Percentiles rank a stretch among this genome's conserved stretches.
Evolutionary conservation across 441 rosid species (phyloP).

Genomic region (Croton setiger): DNA sequence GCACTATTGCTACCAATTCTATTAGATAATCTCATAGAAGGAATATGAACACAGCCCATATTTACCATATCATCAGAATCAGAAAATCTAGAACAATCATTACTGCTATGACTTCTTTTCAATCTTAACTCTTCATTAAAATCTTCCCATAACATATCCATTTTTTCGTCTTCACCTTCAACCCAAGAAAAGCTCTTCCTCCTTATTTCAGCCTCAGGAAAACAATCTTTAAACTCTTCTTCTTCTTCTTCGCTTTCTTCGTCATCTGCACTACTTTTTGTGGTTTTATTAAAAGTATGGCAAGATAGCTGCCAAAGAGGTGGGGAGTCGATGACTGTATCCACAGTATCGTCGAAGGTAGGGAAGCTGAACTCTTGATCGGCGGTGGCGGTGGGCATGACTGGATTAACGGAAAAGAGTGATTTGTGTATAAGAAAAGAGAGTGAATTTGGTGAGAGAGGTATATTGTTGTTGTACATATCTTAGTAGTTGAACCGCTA

Average conservation of each 20-base stretch:
- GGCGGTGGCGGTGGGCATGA: slow-evolving; percentile 24
- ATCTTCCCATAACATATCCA: slow-evolving; percentile 92
- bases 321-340: slow-evolving; percentile 52
- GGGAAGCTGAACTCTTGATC: slow-evolving; percentile 72
- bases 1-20: slow-evolving; percentile 8
- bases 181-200: slow-evolving; percentile 38
- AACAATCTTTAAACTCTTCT: slow-evolving; percentile 9
- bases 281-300: background rate
- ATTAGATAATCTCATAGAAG: slow-evolving; percentile 32
- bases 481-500: slow-evolving; percentile 40
- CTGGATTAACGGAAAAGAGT: slow-evolving; percentile 6
- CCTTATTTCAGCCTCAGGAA: background rate
- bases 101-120: slow-evolving; percentile 12
- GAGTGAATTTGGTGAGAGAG: slow-evolving; percentile 24
- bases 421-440: slow-evolving; percentile 5
- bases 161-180: slow-evolving; percentile 40
- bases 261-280: background rate
- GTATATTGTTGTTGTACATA: slow-evolving; percentile 17
- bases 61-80: slow-evolving; percentile 15
- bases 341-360: slow-evolving; percentile 21
- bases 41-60: slow-evolving; percentile 27
- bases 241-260: slow-evolving; percentile 7
- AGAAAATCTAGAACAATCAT: background rate
- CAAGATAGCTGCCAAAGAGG: slow-evolving; percentile 48
- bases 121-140: slow-evolving; percentile 52